These are phyloP conservation scores for Tuctoria greenei DNA, from an alignment of 176 grass and related monocot genomes.

Conservation along the genomic window DNA sequence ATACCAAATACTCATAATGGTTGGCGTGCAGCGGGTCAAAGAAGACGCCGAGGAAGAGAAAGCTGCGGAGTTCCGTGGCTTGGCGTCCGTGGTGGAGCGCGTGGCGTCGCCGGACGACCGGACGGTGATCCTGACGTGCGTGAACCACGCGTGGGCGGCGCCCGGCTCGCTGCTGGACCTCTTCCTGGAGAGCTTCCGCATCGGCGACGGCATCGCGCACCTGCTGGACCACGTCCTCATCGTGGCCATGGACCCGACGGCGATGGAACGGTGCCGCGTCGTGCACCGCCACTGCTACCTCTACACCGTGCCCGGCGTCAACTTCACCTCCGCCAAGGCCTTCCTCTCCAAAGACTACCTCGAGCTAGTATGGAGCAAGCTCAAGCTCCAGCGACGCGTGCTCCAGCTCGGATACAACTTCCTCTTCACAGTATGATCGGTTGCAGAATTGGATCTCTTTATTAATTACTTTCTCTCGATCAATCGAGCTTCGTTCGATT, in stretches of 20 bases:
- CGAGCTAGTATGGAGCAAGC: constrained; percentile 75
- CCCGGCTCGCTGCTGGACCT: constrained; percentile 66
- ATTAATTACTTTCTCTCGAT: too few relatives aligned
- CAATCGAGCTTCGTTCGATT: too few relatives aligned
- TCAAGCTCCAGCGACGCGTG: constrained; percentile 56
- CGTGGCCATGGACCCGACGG: constrained; percentile 64
- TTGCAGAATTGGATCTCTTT: too few relatives aligned
- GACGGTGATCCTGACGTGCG: constrained; percentile 77
- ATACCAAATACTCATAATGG: too few relatives aligned
- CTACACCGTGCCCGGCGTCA: constrained; percentile 36
- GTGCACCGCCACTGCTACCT: constrained; percentile 70
- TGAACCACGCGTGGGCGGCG: constrained; percentile 62
- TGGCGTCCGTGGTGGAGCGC: constrained; percentile 31
- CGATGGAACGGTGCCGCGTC: constrained; percentile 41
- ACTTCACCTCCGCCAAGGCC: constrained; percentile 57
- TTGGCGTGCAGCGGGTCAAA: neutral
- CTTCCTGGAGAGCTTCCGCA: constrained; percentile 76
- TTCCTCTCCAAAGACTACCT: constrained; percentile 69
- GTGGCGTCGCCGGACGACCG: constrained; percentile 48
- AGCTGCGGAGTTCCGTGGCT: constrained; percentile 18
- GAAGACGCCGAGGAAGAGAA: neutral
- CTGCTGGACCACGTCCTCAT: constrained; percentile 63
- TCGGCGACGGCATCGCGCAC: constrained; percentile 55
- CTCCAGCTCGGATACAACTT: constrained; percentile 83
- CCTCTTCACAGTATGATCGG: constrained; percentile 50